Percentiles rank a stretch among this genome's conserved stretches.
Evolutionary conservation across 441 rosid genomes (phyloP).

Genomic region (Populus trichocarpa): DNA sequence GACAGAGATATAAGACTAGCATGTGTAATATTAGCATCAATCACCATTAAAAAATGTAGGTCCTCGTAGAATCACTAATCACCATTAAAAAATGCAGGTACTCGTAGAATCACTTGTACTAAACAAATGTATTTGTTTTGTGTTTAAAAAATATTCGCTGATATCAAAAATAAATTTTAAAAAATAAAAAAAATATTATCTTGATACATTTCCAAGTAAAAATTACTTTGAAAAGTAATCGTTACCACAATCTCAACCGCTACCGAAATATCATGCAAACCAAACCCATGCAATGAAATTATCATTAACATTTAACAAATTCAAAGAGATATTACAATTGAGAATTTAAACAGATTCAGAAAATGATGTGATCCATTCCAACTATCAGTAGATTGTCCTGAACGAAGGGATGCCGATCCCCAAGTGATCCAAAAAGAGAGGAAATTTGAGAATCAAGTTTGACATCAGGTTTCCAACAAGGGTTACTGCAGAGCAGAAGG

Average conservation of each 20-base stretch:
- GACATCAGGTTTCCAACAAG: conserved; percentile 61
- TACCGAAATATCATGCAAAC: neutral
- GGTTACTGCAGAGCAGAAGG: conserved; percentile 66
- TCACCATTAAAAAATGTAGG: neutral
- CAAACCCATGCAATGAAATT: neutral
- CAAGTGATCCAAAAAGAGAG: conserved; percentile 30
- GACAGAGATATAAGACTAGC: neutral
- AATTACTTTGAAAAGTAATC: too few relatives aligned
- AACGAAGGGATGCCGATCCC: conserved; percentile 77
- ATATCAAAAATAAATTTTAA: too few relatives aligned
- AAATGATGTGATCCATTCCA: conserved; percentile 59
- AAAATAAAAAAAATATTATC: too few relatives aligned
- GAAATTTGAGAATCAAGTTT: conserved; percentile 34
- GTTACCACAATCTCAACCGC: too few relatives aligned
- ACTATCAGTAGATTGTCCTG: conserved; percentile 60
- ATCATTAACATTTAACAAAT: too few relatives aligned
- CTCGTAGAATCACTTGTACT: too few relatives aligned
- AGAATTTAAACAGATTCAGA: conserved; percentile 27
- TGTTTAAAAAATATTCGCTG: too few relatives aligned
- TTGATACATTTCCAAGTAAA: too few relatives aligned
- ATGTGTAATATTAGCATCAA: neutral
- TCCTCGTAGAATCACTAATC: too few relatives aligned
- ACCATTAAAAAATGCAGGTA: too few relatives aligned
- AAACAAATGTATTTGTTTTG: too few relatives aligned
- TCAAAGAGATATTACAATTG: too few relatives aligned